Percentiles rank a stretch among this genome's conserved stretches.
These are phyloP conservation scores for Phylloporus sp. DNA, from an alignment of 1,284 basidiomycete genomes.

Conservation along the genomic window DNA sequence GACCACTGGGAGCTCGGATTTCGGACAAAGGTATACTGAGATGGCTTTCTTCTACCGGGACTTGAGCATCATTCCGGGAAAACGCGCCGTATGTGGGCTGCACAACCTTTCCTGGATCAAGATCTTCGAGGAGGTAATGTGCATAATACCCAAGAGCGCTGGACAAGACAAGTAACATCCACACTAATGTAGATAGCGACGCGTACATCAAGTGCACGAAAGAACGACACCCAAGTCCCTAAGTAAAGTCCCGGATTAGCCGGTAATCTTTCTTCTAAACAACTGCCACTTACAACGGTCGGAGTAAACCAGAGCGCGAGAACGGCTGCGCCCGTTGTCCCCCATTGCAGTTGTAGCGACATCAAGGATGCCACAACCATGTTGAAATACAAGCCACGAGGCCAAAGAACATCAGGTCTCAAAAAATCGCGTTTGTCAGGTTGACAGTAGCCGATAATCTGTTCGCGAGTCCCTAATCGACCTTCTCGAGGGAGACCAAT, in stretches of 20 bases:
- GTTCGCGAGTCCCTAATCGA: constrained; percentile 34
- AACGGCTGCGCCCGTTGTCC: constrained; percentile 46
- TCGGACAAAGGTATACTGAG: too few species aligned
- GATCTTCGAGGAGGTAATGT: neutral
- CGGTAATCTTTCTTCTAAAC: too few species aligned
- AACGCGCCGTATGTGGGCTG: too few species aligned
- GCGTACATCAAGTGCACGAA: neutral
- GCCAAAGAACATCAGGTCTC: constrained; percentile 30
- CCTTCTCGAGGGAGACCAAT: constrained; percentile 16
- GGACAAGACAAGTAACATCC: neutral
- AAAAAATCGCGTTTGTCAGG: constrained; percentile 12
- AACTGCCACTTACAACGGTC: constrained; percentile 34
- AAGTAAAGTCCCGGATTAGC: neutral
- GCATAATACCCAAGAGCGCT: neutral
- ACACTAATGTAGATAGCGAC: neutral
- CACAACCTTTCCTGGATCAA: constrained; percentile 12
- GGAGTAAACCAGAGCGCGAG: constrained; percentile 49
- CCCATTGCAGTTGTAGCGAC: constrained; percentile 49
- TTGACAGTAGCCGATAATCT: constrained; percentile 40
- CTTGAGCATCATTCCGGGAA: too few species aligned
- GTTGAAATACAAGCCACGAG: constrained; percentile 38
- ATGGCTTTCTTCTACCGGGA: too few species aligned
- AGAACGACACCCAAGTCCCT: neutral
- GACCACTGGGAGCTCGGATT: too few species aligned
- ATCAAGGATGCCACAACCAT: constrained; percentile 45